These are phyloP conservation scores for Xylariaceae sp. DNA, from an alignment of 2,329 filamentous ascomycete species.

Conservation along the genomic window DNA sequence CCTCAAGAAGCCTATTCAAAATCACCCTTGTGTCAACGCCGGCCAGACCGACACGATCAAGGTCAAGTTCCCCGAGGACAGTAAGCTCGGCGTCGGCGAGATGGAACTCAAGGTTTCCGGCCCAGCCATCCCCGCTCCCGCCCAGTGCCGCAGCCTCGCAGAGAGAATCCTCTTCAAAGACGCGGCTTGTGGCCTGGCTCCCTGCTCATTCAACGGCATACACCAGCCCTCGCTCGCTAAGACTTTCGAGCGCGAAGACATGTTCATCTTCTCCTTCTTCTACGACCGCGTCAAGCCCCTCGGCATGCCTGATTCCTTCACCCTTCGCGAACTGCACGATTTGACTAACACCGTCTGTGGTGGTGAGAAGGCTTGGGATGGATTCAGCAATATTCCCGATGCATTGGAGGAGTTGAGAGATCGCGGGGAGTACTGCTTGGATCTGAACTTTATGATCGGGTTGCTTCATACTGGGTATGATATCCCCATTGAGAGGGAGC, in stretches of 20 bases:
- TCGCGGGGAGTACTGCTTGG: constrained; percentile 87
- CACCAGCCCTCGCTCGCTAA: constrained; percentile 90
- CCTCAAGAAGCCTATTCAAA: constrained; percentile 31
- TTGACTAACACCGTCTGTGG: constrained; percentile 80
- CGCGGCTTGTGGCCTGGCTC: constrained; percentile 71
- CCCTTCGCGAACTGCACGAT: constrained; percentile 82
- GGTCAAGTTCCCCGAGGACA: constrained; percentile 63
- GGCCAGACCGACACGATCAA: constrained; percentile 72
- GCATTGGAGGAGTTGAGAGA: constrained; percentile 77
- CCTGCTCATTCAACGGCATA: constrained; percentile 98
- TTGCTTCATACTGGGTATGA: constrained; percentile 94
- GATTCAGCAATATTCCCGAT: constrained; percentile 71
- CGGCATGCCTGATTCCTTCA: constrained; percentile 98
- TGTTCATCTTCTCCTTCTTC: constrained; percentile 98
- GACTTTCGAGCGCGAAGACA: constrained; percentile 86
- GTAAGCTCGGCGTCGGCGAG: constrained; percentile 57
- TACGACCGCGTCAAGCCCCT: constrained; percentile 90
- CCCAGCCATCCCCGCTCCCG: constrained; percentile 67
- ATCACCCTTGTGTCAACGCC: constrained; percentile 66
- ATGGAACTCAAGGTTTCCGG: constrained; percentile 83
- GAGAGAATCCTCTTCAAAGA: constrained; percentile 92
- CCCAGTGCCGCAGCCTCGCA: constrained; percentile 84
- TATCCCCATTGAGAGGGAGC: constrained; percentile 93
- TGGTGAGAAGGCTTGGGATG: constrained; percentile 72
- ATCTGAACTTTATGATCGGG: constrained; percentile 94